These are phyloP conservation scores for Podila epicladia DNA, from an alignment of 192 early-diverging fungal genomes.

Conservation along the genomic window DNA sequence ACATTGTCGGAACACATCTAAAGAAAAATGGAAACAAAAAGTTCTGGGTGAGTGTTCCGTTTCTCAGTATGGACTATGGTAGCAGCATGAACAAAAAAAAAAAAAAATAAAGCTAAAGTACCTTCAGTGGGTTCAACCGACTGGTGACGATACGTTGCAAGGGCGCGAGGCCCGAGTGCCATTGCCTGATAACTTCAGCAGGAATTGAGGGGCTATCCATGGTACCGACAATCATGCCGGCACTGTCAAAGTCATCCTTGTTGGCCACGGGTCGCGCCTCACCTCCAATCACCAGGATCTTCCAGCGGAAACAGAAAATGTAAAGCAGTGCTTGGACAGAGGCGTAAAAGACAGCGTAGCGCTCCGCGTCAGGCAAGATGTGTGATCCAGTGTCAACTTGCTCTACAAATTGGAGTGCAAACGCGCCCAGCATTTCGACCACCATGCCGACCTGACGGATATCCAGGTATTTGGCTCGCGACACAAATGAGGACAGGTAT, in stretches of 20 bases:
- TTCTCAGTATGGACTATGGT: too few species aligned
- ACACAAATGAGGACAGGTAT: conserved; percentile 89
- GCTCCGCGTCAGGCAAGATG: conserved; percentile 61
- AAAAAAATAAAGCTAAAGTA: conserved; percentile 24
- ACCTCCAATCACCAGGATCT: conserved; percentile 68
- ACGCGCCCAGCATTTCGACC: conserved; percentile 73
- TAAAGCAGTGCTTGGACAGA: conserved; percentile 91
- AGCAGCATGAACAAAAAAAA: conserved; percentile 1
- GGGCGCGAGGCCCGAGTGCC: conserved; percentile 71
- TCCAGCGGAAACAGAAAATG: conserved; percentile 96
- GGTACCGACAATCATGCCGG: conserved; percentile 49
- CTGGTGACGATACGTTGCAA: conserved; percentile 82
- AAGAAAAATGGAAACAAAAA: not conserved
- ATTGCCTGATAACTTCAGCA: conserved; percentile 46
- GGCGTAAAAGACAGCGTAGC: conserved; percentile 86
- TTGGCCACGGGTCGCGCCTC: conserved; percentile 12
- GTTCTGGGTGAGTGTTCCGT: too few species aligned
- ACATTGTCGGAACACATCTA: conserved; percentile 79
- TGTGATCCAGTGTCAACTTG: conserved; percentile 60
- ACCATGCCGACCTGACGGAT: conserved; percentile 67
- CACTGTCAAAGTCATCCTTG: conserved; percentile 48
- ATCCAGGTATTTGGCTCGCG: conserved; percentile 86
- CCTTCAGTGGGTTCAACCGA: conserved; percentile 81
- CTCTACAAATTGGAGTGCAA: conserved; percentile 76
- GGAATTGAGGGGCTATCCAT: conserved; percentile 17